Conservation (phyloP, 192 early-diverging fungal genomes). For the Pecoramyces ruminantium region DNA sequence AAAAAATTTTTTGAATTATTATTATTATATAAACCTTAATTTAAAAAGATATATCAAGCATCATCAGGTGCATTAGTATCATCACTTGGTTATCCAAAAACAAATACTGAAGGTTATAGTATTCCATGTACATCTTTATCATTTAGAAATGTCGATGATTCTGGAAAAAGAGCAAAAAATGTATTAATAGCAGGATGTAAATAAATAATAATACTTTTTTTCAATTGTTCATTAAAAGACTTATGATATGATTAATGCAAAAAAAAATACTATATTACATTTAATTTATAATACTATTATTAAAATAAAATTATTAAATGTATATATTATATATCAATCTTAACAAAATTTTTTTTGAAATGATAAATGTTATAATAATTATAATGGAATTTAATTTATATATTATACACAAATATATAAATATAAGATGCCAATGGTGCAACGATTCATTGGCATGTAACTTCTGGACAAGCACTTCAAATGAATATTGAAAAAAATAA, state of each 20-base stretch:
- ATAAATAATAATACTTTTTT: not conserved
- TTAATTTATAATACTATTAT: no score
- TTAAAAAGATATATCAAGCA: not conserved
- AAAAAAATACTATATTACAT: no score
- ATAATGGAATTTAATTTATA: no score
- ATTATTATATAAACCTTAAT: no score
- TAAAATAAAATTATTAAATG: no score
- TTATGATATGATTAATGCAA: no score
- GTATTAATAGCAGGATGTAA: constrained; percentile 30
- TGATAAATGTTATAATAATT: no score
- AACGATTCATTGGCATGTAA: constrained; percentile 28
- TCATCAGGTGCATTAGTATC: not conserved
- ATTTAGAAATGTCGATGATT: constrained; percentile 19
- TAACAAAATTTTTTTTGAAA: no score
- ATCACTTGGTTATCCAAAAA: not conserved
- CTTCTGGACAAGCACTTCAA: constrained; percentile 20
- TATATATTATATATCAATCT: no score
- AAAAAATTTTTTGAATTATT: no score
- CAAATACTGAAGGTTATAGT: not conserved
- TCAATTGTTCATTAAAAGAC: no score
- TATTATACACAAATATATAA: not conserved
- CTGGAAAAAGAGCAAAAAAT: constrained; percentile 19
- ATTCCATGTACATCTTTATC: constrained; percentile 24
- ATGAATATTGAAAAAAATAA: constrained; percentile 16
- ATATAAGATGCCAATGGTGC: constrained; percentile 26